Evolutionary conservation across 805 yeast species (phyloP), one percentile per base, ranked within the genome.

Genomic region (Wickerhamiella azyma): DNA sequence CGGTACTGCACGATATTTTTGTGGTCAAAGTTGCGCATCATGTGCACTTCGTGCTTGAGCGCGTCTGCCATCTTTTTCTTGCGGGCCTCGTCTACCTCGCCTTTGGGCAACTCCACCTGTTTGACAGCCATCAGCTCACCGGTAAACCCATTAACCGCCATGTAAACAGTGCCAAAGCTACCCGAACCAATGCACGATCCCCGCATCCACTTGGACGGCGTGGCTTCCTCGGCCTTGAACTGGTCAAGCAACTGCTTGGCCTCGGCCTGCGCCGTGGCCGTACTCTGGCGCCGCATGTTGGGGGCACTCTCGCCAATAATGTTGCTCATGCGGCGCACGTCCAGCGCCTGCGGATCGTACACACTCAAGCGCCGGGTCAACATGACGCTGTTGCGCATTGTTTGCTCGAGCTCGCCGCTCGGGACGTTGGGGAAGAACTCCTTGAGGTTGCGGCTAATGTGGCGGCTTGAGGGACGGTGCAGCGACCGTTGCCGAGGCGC

Each of bases 51-150:
- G 37, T 53, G 56, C 28, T 48, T 39, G 36, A 56, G 43, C 6
- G 59, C 55, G 11, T 52, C 53, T 8, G 50, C 53, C 56, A 62
- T 53, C 18, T 52, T 45, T n/a, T 48, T 49, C 26, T 48, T 45
- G 45, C 58, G 54, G 17, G 40, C 48, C 30, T 49, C 53, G 33
- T 55, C 65, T 39, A 50, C 60, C 30, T 52, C 55, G 16, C 57
- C 70, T 47, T 49, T 62, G 1, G 82, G 79, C 14, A 88, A 60
- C 40, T 80, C 81, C 1, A 92, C 96, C 60, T 88, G 96, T 59
- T 92, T 92, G 16, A 92, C 96, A 1, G 97, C 98, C 94, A 89
- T 85, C 43, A 92, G 68, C 59, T 86, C 97, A 37, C 98, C 98
- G 0, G 94, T 86, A 29, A 80, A 64, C 1, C 94, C 82, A 59